Base-by-base conservation (phyloP, 768 basidiomycete genomes). In the Vishniacozyma victoriae region DNA sequence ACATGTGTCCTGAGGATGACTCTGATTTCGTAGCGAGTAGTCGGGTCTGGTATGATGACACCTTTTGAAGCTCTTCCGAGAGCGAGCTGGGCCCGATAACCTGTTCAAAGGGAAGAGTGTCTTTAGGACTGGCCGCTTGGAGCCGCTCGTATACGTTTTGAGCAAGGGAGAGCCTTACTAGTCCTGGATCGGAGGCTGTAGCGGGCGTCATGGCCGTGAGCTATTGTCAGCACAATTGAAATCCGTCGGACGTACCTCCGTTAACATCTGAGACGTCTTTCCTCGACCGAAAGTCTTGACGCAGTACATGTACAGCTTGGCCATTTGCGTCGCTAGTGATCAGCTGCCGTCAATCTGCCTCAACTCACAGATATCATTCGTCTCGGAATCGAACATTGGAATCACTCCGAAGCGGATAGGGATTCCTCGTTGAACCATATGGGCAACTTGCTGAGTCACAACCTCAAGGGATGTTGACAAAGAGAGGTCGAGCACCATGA, bases 391-490 rank as follows among this genome's bases (percentile, higher is more conserved):
- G 2, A 81, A 68, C 26, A 81, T 72, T 1, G 89, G 91, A 1
- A 92, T 87, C 39, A 96, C 65, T 12, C 93, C 93, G 69, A 91
- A 90, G 15, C 87, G 77, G 55, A 90, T 78, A 0, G 91, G 87
- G 36, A 87, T 75, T 14, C 77, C 78, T 26, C 87, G 77, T 23
- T 79, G 74, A 43, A 97, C 81, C 66, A 93, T 82, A 48, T 76
- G 79, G 14, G 78, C 76, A 38, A 95, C 77, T 0, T 84, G 72
- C 1, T 78, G 78, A 2, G 76, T 74, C 40, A 96, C 74, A 62
- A 87, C 81, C 9, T 79, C 75, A 6, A 91, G 58, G 31, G 78
- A 78, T 4, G 75, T 70, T 0, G 77, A 73, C 35, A 80, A 78
- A 6, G 88, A 82, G 0, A 97, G 76, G 67, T 97, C 92, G 26